These are phyloP conservation scores for Brassica rapa DNA, from an alignment of 345 rosid genomes.

Conservation along the genomic window DNA sequence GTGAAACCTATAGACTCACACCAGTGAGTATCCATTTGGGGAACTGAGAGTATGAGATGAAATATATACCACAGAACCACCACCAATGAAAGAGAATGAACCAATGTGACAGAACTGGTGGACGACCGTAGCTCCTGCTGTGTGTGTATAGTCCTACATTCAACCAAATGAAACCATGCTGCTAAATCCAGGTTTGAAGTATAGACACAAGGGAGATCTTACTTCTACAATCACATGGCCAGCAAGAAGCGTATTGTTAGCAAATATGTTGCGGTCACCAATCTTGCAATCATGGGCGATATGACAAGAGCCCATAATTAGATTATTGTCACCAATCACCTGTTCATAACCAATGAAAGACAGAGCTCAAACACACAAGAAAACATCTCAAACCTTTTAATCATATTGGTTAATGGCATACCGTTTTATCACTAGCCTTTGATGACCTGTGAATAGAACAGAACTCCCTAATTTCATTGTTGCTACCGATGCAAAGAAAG, in stretches of 20 bases:
- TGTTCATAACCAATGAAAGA: slow-evolving; percentile 32
- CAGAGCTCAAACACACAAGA: slow-evolving; percentile 4
- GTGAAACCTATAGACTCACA: slow-evolving; percentile 57
- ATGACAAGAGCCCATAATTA: slow-evolving; percentile 97
- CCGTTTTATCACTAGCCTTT: slow-evolving; percentile 68
- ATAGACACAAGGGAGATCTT: slow-evolving; percentile 34
- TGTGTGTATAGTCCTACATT: slow-evolving; percentile 73
- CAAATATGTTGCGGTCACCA: slow-evolving; percentile 83
- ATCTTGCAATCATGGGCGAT: slow-evolving; percentile 95
- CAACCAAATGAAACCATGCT: slow-evolving; percentile 27
- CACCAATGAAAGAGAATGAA: slow-evolving; percentile 80
- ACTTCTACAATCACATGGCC: slow-evolving; percentile 92
- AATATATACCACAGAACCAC: slow-evolving; percentile 84
- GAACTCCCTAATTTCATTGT: slow-evolving; percentile 89
- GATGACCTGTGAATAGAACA: slow-evolving; percentile 91
- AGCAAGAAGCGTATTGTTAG: slow-evolving; percentile 84
- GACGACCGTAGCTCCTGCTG: slow-evolving; percentile 79
- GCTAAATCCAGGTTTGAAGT: slow-evolving; percentile 1
- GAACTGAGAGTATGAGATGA: slow-evolving; percentile 10
- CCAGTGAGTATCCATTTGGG: not conserved
- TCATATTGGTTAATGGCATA: slow-evolving; percentile 33
- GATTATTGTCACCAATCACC: slow-evolving; percentile 88
- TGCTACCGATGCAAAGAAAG: slow-evolving; percentile 73
- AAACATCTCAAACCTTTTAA: not conserved
- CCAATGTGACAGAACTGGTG: slow-evolving; percentile 91